Base-by-base conservation (phyloP, 2,329 filamentous ascomycete species). In the Stemphylium lycopersici region DNA sequence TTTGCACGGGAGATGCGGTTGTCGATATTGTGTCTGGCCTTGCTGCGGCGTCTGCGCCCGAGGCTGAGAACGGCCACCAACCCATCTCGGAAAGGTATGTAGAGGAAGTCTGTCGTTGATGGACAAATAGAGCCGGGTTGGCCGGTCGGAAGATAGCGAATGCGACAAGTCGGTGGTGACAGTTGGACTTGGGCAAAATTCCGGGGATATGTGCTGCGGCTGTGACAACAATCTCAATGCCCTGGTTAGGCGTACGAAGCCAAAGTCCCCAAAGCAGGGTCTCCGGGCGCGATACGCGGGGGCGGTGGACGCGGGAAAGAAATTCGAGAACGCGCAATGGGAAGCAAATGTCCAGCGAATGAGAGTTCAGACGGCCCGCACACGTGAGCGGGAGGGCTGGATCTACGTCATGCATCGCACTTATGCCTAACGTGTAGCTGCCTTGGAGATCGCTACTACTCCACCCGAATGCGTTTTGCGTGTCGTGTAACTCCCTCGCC, bases 321-420 rank as follows among this genome's bases (percentile, higher is more conserved):
- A 59, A 56, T 48, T 52, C 16, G 42, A 55, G 54, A 59, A 63
- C 32, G 41, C 58, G 50, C 42, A 47, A 48, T 51, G 47, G 50
- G 53, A 44, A 56, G 32, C 31, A 57, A 55, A 52, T 52, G 46
- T 56, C 51, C 56, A 52, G 55, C 66, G 52, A 70, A 71, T 70
- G 40, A 66, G 24, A 39, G 46, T 15, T 13, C 40, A 55, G 59
- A 58, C 20, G 56, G 55, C 59, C 68, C 65, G 63, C 63, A 62
- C 67, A 68, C 59, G 61, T 67, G 63, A 66, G 57, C 54, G 57
- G 48, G 58, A 59, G 44, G 55, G 38, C 55, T 58, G 39, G 63
- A 55, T 53, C 59, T 69, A 75, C 72, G 72, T 75, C 72, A 75
- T 73, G 68, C 66, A 72, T 59, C 42, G 55, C 59, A 60, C 52